Percentiles rank a stretch among this genome's conserved stretches.
Conservation (phyloP, 2,329 filamentous ascomycete species). For the Phyllosticta citrichinensis region DNA sequence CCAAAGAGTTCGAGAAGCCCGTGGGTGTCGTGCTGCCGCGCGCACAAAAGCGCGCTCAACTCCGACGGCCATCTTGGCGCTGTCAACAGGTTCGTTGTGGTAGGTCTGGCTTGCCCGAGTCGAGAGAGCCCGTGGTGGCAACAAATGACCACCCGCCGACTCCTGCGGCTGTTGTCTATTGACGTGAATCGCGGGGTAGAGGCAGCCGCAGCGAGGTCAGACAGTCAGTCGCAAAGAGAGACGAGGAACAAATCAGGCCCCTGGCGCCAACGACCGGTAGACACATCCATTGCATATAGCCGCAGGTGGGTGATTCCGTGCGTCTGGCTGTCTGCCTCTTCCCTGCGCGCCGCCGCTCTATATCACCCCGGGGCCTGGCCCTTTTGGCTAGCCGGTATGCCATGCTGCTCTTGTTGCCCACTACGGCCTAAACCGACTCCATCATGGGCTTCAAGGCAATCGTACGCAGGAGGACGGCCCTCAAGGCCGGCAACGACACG, state of each 20-base stretch:
- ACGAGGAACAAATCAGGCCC: not conserved
- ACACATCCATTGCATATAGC: not conserved
- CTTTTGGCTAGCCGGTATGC: not conserved
- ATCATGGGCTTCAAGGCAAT: slow-evolving; percentile 7
- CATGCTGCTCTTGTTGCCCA: not conserved
- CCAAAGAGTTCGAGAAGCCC: not conserved
- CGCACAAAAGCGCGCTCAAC: not conserved
- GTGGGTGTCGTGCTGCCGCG: not conserved
- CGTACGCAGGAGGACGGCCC: slow-evolving; percentile 3
- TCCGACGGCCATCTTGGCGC: not conserved
- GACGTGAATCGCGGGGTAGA: not conserved
- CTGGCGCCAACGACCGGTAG: not conserved
- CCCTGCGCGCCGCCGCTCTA: not conserved
- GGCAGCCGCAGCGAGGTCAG: not conserved
- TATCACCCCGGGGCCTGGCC: not conserved
- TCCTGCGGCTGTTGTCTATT: not conserved
- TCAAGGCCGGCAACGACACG: slow-evolving; percentile 26
- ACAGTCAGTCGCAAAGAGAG: not conserved
- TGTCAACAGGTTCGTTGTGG: not conserved
- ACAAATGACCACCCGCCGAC: not conserved
- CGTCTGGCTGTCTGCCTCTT: not conserved
- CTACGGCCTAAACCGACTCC: not conserved
- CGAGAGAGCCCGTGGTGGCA: not conserved
- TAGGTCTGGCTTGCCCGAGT: not conserved
- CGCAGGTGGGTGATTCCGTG: not conserved